Conservation (phyloP, 441 rosid species). For the Biscutella laevigata region DNA sequence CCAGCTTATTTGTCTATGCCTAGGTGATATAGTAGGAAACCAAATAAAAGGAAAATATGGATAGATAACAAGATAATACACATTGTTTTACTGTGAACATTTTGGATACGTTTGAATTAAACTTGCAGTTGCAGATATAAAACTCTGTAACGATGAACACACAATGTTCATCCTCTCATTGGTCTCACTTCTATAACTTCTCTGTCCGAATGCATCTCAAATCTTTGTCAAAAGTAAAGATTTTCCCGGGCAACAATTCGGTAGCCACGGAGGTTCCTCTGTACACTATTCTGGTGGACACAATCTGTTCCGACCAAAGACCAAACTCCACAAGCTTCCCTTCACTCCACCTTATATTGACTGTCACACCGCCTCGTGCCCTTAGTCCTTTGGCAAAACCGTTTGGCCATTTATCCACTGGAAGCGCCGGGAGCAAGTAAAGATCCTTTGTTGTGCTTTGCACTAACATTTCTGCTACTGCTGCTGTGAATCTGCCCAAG, state of each 20-base stretch:
- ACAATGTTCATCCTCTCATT: no score
- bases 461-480: constrained; percentile 81
- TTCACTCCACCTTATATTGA: constrained; percentile 60
- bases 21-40: no score
- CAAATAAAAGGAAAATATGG: no score
- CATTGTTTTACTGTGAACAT: no score
- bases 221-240: constrained; percentile 43
- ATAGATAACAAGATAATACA: no score
- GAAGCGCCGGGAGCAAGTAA: constrained; percentile 81
- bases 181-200: constrained; percentile 8
- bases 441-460: constrained; percentile 69
- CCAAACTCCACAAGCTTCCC: constrained; percentile 63
- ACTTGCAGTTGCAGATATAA: no score
- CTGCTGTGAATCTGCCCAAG: constrained; percentile 54
- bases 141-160: no score
- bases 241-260: constrained; percentile 33
- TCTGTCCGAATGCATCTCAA: constrained; percentile 36
- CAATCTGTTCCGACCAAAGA: constrained; percentile 31
- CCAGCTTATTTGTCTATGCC: no score
- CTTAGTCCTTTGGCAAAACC: constrained; percentile 69
- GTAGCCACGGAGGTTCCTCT: constrained; percentile 34
- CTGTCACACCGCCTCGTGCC: constrained; percentile 66
- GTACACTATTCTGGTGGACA: constrained; percentile 40
- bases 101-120: no score
- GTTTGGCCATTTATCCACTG: constrained; percentile 60